A percentile compares a stretch with the other conserved stretches of the same genome.
These are phyloP conservation scores for Leccinum angustisporum DNA, from an alignment of 1,284 basidiomycete species.

Conservation along the genomic window DNA sequence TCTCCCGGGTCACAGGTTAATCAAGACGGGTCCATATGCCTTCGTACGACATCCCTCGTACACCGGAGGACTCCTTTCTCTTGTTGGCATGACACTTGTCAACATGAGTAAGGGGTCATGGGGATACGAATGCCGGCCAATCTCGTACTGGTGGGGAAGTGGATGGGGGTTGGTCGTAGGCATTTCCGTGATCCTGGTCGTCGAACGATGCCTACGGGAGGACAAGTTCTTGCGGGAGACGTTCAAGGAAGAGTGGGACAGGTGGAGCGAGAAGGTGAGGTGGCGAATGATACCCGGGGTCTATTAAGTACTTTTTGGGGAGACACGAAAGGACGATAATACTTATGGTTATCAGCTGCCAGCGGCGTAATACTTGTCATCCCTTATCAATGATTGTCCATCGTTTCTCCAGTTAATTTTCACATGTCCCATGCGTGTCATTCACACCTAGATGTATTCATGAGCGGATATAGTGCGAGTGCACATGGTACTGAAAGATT, in stretches of 20 bases:
- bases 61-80: slow-evolving; percentile 13
- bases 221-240: slow-evolving; percentile 15
- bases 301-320: slow-evolving; percentile 11
- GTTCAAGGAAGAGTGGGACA: slow-evolving; percentile 22
- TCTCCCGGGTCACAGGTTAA: slow-evolving; percentile 18
- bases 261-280: slow-evolving; percentile 18
- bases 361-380: not conserved
- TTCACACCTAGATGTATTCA: not conserved
- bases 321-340: not conserved
- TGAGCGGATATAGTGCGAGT: not conserved
- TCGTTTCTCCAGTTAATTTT: not conserved
- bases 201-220: slow-evolving; percentile 15
- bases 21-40: slow-evolving; percentile 27
- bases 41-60: slow-evolving; percentile 33
- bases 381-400: not conserved
- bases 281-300: slow-evolving; percentile 22
- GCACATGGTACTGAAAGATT: not conserved
- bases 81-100: slow-evolving; percentile 2
- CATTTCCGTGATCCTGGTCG: slow-evolving; percentile 1
- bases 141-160: slow-evolving; percentile 9
- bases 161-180: slow-evolving; percentile 3
- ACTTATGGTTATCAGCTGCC: not conserved
- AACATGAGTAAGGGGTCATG: slow-evolving; percentile 10
- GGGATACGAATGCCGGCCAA: slow-evolving; percentile 12
- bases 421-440: not conserved